Evolutionary conservation across 257 asterid genomes (phyloP).

Genomic region (Solanum chilense): DNA sequence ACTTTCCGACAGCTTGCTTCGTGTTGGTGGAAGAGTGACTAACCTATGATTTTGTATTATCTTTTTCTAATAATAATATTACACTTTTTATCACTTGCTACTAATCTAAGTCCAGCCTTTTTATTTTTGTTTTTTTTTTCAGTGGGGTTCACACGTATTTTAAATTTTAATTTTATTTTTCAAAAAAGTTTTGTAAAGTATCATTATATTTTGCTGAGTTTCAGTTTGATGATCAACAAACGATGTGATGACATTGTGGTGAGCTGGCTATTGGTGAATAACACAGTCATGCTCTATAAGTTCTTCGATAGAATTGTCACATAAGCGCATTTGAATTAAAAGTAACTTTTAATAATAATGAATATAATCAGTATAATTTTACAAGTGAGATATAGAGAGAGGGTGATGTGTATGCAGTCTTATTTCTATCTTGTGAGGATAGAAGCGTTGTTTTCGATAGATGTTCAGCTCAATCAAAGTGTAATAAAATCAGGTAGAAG

Average conservation of each 20-base stretch:
- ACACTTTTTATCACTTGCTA: background rate
- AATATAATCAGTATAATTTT: background rate
- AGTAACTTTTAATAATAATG: background rate
- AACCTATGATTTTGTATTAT: background rate
- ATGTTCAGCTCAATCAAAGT: background rate
- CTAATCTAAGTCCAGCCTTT: background rate
- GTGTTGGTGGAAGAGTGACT: slow-evolving; percentile 2
- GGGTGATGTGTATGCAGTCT: background rate
- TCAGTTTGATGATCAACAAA: background rate
- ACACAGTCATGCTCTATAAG: background rate
- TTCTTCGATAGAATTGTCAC: background rate
- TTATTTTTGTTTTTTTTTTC: background rate
- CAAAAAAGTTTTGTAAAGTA: background rate
- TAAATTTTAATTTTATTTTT: background rate
- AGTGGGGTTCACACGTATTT: background rate
- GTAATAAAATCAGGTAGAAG: background rate
- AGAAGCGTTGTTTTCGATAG: background rate
- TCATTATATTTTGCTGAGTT: background rate
- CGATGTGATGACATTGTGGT: background rate
- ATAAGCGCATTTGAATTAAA: background rate
- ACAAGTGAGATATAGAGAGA: background rate
- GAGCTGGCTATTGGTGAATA: background rate
- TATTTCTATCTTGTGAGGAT: background rate
- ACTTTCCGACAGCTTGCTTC: background rate
- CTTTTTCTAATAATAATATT: background rate